Evolutionary conservation across 257 asterid genomes (phyloP).

Genomic region (Ballota nigra): DNA sequence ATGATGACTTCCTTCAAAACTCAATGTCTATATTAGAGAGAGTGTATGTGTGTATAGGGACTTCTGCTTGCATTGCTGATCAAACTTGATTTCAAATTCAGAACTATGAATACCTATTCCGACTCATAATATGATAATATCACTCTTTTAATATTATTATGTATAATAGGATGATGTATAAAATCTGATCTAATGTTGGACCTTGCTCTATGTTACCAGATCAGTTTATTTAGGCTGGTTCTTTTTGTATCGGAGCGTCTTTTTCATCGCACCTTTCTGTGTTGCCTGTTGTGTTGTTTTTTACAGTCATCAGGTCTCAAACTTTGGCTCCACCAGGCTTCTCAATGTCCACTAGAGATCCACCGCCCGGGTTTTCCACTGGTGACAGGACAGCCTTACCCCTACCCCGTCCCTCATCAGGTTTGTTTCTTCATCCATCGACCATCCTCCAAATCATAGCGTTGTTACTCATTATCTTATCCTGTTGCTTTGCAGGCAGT

Average conservation of each 20-base stretch:
- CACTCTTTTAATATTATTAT: background rate
- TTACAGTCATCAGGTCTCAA: conserved; percentile 62
- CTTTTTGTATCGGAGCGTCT: background rate
- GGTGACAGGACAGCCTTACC: conserved; percentile 47
- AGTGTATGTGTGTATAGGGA: background rate
- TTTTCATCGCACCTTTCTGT: background rate
- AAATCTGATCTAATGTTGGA: background rate
- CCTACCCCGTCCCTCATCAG: conserved; percentile 53
- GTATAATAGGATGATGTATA: background rate
- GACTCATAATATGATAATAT: background rate
- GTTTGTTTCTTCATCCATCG: conserved; percentile 29
- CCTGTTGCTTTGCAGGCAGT: conserved; percentile 44
- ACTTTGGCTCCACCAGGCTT: conserved; percentile 83
- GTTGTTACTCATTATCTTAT: background rate
- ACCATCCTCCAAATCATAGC: background rate
- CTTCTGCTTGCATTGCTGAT: background rate
- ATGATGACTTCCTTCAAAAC: background rate
- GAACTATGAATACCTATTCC: background rate
- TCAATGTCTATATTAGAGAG: no score
- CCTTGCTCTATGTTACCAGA: background rate
- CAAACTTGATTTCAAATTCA: background rate
- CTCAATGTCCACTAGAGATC: conserved; percentile 63
- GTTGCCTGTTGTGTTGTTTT: background rate
- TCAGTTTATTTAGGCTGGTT: background rate
- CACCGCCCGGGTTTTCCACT: conserved; percentile 79